Evolutionary conservation across 441 rosid species (phyloP).

Genomic region (Croton laevigatus): DNA sequence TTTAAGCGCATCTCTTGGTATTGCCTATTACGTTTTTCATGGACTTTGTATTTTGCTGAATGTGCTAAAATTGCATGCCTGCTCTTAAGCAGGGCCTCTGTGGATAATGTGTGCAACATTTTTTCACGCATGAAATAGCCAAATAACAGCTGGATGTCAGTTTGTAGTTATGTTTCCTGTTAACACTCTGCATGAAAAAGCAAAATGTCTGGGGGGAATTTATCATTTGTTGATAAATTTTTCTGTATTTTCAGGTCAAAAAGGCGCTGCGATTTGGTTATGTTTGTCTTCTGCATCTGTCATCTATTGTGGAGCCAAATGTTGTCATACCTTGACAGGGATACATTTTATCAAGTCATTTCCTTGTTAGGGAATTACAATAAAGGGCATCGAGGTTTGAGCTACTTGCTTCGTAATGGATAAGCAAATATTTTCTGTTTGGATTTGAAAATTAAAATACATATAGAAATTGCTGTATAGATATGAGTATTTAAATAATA

Average conservation of each 20-base stretch:
- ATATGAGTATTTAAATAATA: not conserved
- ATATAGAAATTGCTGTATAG: not conserved
- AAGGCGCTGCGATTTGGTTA: slow-evolving; percentile 13
- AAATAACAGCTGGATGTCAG: not conserved
- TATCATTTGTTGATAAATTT: not conserved
- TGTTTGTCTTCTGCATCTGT: not conserved
- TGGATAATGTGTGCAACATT: not conserved
- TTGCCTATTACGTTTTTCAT: not conserved
- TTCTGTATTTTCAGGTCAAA: slow-evolving; percentile 7
- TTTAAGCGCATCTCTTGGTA: not conserved
- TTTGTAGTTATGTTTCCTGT: not conserved
- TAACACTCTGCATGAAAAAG: not conserved
- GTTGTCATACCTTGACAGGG: slow-evolving; percentile 18
- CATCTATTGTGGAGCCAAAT: slow-evolving; percentile 11
- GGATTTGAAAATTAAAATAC: not conserved
- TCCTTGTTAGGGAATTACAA: slow-evolving; percentile 6
- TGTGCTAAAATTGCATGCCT: not conserved
- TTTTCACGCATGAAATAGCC: slow-evolving; percentile 5
- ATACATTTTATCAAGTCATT: slow-evolving; percentile 15
- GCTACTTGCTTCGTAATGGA: slow-evolving; percentile 13
- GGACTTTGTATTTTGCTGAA: not conserved
- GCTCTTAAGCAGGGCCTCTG: not conserved
- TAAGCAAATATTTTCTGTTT: slow-evolving; percentile 3
- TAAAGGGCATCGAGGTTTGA: slow-evolving; percentile 37
- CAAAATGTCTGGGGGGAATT: not conserved